phyloP scores from a whole-genome alignment of 768 basidiomycete species.

The Coprinopsis sp. region DNA sequence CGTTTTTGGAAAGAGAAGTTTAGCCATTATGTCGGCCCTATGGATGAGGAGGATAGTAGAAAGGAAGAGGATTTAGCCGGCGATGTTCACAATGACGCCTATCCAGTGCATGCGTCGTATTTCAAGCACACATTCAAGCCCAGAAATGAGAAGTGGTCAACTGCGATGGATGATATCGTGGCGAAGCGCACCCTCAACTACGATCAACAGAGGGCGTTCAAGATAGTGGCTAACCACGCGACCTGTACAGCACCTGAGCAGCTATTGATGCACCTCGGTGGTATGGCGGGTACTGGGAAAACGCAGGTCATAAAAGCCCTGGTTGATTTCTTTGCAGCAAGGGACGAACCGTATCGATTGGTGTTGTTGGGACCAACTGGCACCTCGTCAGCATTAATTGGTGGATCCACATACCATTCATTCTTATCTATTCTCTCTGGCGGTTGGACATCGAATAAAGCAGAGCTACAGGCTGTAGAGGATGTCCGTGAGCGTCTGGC shows the following conservation, averaged over 20 bases:
- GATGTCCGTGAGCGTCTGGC: slow-evolving; percentile 11
- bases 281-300: slow-evolving; percentile 32
- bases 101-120: slow-evolving; percentile 10
- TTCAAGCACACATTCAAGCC: slow-evolving; percentile 12
- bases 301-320: slow-evolving; percentile 26
- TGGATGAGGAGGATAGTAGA: too few species aligned
- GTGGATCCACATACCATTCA: slow-evolving; percentile 28
- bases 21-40: too few species aligned
- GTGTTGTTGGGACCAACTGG: slow-evolving; percentile 24
- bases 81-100: not conserved
- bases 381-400: slow-evolving; percentile 17
- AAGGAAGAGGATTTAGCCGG: too few species aligned
- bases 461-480: slow-evolving; percentile 5
- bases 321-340: slow-evolving; percentile 15
- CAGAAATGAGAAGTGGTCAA: not conserved
- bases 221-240: slow-evolving; percentile 25
- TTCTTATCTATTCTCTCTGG: slow-evolving; percentile 12
- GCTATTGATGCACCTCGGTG: slow-evolving; percentile 29
- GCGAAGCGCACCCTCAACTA: slow-evolving; percentile 19
- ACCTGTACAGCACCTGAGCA: slow-evolving; percentile 10
- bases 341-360: slow-evolving; percentile 23
- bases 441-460: slow-evolving; percentile 6
- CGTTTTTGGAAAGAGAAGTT: too few species aligned
- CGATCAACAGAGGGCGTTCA: slow-evolving; percentile 28
- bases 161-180: slow-evolving; percentile 5